These are phyloP conservation scores for Amaranthus hypochondriacus DNA, from an alignment of 148 eudicot genomes.

Conservation along the genomic window DNA sequence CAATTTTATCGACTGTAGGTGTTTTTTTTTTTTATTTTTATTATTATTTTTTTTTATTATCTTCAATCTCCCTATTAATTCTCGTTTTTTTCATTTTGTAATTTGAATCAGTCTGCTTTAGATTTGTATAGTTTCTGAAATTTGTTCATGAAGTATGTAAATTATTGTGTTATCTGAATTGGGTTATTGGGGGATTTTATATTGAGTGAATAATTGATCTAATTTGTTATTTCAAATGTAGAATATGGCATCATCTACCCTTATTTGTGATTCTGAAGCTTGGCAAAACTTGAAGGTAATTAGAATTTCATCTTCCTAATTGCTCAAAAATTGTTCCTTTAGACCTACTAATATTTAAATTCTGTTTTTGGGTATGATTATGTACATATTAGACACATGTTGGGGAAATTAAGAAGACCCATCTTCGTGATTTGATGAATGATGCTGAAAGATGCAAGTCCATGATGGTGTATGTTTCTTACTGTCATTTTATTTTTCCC, in stretches of 20 bases:
- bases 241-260: conserved; percentile 58
- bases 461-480: conserved; percentile 77
- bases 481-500: neutral
- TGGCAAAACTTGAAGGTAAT: conserved; percentile 80
- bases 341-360: neutral
- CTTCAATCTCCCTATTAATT: neutral
- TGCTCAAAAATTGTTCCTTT: neutral
- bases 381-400: conserved; percentile 58
- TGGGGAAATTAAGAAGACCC: conserved; percentile 72
- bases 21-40: neutral
- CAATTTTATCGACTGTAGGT: neutral
- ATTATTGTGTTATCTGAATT: neutral
- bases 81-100: neutral
- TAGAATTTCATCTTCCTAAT: neutral
- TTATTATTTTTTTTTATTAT: too few species aligned
- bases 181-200: neutral
- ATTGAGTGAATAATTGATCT: neutral
- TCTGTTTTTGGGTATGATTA: neutral
- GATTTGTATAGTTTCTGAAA: neutral
- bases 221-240: neutral
- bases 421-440: conserved; percentile 80
- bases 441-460: conserved; percentile 76
- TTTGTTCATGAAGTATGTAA: neutral
- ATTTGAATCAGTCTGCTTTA: neutral
- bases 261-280: conserved; percentile 62